These are phyloP conservation scores for Aspergillus sparsus DNA, from an alignment of 495 filamentous ascomycete species.

Conservation along the genomic window DNA sequence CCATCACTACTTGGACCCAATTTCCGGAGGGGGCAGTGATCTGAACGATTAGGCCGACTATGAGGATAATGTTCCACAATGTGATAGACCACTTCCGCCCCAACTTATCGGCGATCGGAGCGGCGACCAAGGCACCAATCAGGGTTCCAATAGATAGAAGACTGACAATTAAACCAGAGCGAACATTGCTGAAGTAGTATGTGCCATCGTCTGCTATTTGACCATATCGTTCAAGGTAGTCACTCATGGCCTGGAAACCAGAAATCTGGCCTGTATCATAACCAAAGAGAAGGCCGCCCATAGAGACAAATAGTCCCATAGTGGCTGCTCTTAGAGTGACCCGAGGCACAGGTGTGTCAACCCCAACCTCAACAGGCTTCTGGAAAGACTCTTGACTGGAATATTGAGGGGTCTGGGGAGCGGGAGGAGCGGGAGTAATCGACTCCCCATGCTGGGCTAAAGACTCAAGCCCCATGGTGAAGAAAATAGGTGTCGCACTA, in stretches of 20 bases:
- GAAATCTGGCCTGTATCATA: constrained; percentile 56
- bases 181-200: constrained; percentile 50
- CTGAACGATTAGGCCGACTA: constrained; percentile 66
- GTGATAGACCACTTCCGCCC: constrained; percentile 57
- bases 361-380: constrained; percentile 30
- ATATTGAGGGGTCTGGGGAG: constrained; percentile 21
- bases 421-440: constrained; percentile 35
- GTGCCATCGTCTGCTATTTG: constrained; percentile 27
- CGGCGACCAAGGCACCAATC: constrained; percentile 63
- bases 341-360: constrained; percentile 44
- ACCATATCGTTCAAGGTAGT: constrained; percentile 51
- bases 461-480: constrained; percentile 40
- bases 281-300: constrained; percentile 67
- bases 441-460: constrained; percentile 41
- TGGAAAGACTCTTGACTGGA: constrained; percentile 32
- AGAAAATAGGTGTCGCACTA: no score
- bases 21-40: constrained; percentile 54
- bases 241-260: constrained; percentile 62
- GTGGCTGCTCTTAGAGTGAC: constrained; percentile 48
- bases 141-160: constrained; percentile 67
- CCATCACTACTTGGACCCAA: constrained; percentile 58
- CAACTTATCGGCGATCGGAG: constrained; percentile 51
- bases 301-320: constrained; percentile 59
- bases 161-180: constrained; percentile 56
- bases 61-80: constrained; percentile 60